phyloP scores from a whole-genome alignment of 108 stramenopile genomes.

The Parietichytrium sp. region DNA sequence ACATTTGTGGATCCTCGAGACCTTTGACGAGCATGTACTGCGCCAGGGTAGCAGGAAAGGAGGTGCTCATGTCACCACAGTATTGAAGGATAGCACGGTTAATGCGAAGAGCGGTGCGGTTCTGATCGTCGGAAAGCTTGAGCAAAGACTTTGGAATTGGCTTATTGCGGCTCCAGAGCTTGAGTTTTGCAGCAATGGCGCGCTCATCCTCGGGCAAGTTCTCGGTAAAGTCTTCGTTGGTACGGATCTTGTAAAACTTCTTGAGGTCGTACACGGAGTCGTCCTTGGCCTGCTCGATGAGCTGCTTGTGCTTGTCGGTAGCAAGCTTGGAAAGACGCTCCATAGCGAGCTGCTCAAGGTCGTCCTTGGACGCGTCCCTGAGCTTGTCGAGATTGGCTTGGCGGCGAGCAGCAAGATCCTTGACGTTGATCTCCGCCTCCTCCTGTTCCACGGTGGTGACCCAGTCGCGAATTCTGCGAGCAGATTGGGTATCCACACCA shows the following conservation, averaged over 20 bases:
- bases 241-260: constrained; percentile 57
- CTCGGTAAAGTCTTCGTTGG: constrained; percentile 55
- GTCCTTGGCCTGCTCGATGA: constrained; percentile 41
- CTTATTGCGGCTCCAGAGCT: constrained; percentile 54
- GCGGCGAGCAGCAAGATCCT: neutral
- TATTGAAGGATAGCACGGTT: constrained; percentile 33
- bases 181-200: constrained; percentile 49
- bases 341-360: constrained; percentile 43
- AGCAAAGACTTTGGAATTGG: constrained; percentile 61
- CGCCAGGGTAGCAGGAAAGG: neutral
- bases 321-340: neutral
- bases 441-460: constrained; percentile 48
- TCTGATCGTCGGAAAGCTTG: constrained; percentile 44
- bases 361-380: constrained; percentile 38
- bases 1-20: constrained; percentile 1
- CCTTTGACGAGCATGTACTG: neutral
- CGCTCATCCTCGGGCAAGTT: constrained; percentile 3
- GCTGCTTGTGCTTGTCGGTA: neutral
- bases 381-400: constrained; percentile 43
- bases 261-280: constrained; percentile 51
- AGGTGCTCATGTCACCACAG: constrained; percentile 22
- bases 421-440: neutral
- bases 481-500: constrained; percentile 49
- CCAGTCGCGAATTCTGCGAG: constrained; percentile 44
- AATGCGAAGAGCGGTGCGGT: constrained; percentile 31